A percentile compares a stretch with the other conserved stretches of the same genome.
Conservation (phyloP, 2,329 filamentous ascomycete species). For the Proliferodiscus dingleyae region DNA sequence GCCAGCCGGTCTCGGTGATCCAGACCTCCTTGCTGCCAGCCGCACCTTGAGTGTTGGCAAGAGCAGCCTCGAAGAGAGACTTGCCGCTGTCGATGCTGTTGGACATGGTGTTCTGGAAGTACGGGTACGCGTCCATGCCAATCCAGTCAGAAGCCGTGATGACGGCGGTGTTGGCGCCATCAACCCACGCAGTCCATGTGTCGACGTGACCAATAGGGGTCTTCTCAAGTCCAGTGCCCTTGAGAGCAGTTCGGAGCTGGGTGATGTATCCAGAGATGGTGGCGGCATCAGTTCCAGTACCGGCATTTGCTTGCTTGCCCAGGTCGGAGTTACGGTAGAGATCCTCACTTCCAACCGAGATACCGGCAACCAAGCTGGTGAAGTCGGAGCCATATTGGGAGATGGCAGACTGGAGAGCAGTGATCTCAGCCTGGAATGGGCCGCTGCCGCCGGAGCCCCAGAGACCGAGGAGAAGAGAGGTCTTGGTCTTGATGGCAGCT, state of each 20-base stretch:
- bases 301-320: conserved; percentile 58
- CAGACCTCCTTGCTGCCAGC: conserved; percentile 68
- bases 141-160: conserved; percentile 70
- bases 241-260: conserved; percentile 58
- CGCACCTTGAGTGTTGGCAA: conserved; percentile 53
- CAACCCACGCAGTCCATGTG: conserved; percentile 78
- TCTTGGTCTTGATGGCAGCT: conserved; percentile 72
- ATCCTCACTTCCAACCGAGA: conserved; percentile 84
- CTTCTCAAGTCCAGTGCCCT: conserved; percentile 53
- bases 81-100: conserved; percentile 63
- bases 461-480: conserved; percentile 72
- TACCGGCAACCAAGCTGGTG: conserved; percentile 65
- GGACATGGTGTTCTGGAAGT: conserved; percentile 66
- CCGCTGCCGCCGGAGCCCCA: conserved; percentile 70
- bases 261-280: conserved; percentile 65
- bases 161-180: conserved; percentile 65
- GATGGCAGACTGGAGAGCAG: conserved; percentile 66
- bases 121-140: conserved; percentile 80
- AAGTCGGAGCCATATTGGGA: conserved; percentile 62
- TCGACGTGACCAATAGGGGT: conserved; percentile 77
- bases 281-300: conserved; percentile 57
- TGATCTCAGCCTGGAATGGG: conserved; percentile 66
- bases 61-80: conserved; percentile 63
- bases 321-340: conserved; percentile 74
- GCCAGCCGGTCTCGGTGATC: conserved; percentile 89